These are phyloP conservation scores for Mucor ambiguus DNA, from an alignment of 371 early-diverging fungal species.

Conservation along the genomic window DNA sequence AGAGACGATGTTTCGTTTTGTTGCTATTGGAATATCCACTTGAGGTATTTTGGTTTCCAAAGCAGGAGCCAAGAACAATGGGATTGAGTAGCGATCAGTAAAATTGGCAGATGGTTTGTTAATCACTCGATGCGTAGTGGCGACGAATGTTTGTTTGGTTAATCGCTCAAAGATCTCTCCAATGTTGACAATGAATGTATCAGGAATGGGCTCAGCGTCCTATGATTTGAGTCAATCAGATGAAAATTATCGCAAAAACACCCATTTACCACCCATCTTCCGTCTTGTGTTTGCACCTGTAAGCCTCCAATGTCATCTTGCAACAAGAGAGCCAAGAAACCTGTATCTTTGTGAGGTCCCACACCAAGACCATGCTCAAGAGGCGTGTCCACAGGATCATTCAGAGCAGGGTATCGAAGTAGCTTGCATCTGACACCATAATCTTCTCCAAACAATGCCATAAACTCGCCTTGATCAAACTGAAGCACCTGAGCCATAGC, in stretches of 20 bases:
- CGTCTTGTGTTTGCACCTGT: constrained; percentile 64
- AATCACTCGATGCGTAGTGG: constrained; percentile 68
- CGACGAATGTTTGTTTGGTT: constrained; percentile 53
- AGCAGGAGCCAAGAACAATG: constrained; percentile 53
- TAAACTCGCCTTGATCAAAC: constrained; percentile 43
- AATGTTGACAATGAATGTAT: constrained; percentile 70
- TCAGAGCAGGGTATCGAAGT: constrained; percentile 37
- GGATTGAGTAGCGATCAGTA: constrained; percentile 54
- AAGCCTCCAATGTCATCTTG: constrained; percentile 65
- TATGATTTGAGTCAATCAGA: not conserved
- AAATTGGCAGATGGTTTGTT: constrained; percentile 46
- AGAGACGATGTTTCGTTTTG: constrained; percentile 19
- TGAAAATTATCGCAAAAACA: not conserved
- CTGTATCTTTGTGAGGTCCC: constrained; percentile 59
- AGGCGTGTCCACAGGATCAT: constrained; percentile 30
- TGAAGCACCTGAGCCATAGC: constrained; percentile 55
- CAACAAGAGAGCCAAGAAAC: constrained; percentile 59
- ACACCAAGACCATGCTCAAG: constrained; percentile 51
- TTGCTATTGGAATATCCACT: constrained; percentile 6
- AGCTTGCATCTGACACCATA: constrained; percentile 57
- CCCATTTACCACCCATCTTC: constrained; percentile 54
- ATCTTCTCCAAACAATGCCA: constrained; percentile 42
- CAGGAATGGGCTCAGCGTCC: constrained; percentile 57
- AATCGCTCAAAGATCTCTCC: constrained; percentile 65
- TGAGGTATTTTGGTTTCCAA: constrained; percentile 44